Base-by-base conservation (phyloP, 2,329 filamentous ascomycete genomes). In the Colletotrichum simmondsii region DNA sequence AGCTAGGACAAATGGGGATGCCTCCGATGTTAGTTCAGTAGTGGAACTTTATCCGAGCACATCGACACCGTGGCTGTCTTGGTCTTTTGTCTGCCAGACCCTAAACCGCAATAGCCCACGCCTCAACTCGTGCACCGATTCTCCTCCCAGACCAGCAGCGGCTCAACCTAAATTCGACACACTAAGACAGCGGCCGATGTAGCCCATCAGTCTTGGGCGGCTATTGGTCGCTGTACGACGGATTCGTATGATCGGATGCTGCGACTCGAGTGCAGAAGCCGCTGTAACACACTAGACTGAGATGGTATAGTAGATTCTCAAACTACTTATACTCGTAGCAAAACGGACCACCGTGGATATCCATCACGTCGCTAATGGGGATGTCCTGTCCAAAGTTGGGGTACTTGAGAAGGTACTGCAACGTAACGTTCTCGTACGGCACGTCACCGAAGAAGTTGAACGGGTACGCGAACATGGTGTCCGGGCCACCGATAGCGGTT, bases 31-130 rank as follows among this genome's bases (percentile, higher is more conserved):
- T 24, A 30, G 28, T 49, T 30, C n/a, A 49, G 60, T 35, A 52
- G 16, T 14, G 12, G 22, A 71, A 57, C 64, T 49, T 28, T 49
- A 37, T 71, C 56, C 49, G 49, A 64, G 26, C 7, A 71, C 28
- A 37, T 19, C 35, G 28, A 42, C 16, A 16, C 11, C 12, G 68
- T 37, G 57, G 64, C 57, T 53, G 26, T 16, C 16, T n/a, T 53
- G 1, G 11, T 1, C 3, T 57, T 68, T 71, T 67, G 32, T 68
- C n/a, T 16, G 19, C 22, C 42, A 49, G 32, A 68, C 60, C 30
- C 28, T 26, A 19, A 30, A 2, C 32, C 16, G n/a, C n/a, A 30
- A 16, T 14, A 3, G 35, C 19, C 35, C 42, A 19, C 42, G n/a
- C 28, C 57, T 60, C 19, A 35, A n/a, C 3, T 2, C 10, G 3